phyloP scores from a whole-genome alignment of 345 rosid genomes.

The Psidium guajava region DNA sequence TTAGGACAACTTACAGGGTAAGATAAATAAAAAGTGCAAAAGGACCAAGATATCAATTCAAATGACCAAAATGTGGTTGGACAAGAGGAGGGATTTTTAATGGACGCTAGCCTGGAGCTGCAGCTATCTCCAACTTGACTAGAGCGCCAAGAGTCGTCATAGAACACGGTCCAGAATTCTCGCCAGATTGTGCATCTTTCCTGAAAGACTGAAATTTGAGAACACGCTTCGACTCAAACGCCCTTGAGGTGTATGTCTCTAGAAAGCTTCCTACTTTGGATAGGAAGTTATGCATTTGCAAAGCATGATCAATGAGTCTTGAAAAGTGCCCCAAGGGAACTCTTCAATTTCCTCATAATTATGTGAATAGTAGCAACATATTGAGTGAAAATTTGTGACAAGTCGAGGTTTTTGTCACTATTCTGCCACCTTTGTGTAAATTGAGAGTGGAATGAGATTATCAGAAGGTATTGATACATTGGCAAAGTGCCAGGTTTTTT shows the following conservation, averaged over 20 bases:
- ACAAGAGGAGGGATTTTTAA: slow-evolving; percentile 15
- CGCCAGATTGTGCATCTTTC: background rate
- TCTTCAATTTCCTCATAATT: background rate
- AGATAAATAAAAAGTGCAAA: slow-evolving; percentile 1
- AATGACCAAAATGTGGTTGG: slow-evolving; percentile 16
- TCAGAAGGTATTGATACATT: background rate
- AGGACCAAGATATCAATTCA: slow-evolving; percentile 16
- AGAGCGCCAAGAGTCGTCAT: slow-evolving; percentile 7
- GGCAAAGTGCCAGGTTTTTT: background rate
- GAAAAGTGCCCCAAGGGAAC: no score
- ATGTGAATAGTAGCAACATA: background rate
- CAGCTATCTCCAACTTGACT: background rate
- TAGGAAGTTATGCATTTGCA: background rate
- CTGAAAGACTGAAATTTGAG: background rate
- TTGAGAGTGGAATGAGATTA: background rate
- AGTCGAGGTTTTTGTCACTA: background rate
- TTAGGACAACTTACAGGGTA: background rate
- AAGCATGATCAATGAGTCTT: background rate
- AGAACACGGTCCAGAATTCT: slow-evolving; percentile 9
- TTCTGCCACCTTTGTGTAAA: background rate
- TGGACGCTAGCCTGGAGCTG: background rate
- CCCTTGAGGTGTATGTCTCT: no score
- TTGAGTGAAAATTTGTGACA: background rate
- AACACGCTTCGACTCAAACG: background rate
- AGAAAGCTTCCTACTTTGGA: background rate